Evolutionary conservation across 768 basidiomycete species (phyloP).

Genomic region (Xerocomus spinulosus): DNA sequence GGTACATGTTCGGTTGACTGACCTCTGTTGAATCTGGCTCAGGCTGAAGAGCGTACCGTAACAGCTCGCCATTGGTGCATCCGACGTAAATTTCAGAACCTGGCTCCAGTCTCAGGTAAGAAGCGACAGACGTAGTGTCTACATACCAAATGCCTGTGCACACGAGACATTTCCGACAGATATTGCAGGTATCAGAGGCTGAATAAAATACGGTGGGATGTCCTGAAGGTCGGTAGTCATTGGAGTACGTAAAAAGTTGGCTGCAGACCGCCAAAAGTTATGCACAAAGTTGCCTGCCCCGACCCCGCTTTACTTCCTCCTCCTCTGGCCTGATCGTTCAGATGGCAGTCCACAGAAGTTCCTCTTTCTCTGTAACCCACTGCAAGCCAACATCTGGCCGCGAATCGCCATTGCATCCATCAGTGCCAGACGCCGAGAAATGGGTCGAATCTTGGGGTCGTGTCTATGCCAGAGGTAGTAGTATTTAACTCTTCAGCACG

Average conservation of each 20-base stretch:
- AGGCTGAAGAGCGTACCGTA: constrained; percentile 71
- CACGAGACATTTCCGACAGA: constrained; percentile 31
- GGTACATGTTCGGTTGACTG: constrained; percentile 10
- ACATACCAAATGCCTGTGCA: constrained; percentile 55
- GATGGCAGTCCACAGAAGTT: constrained; percentile 14
- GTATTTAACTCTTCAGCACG: background rate
- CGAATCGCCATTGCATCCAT: constrained; percentile 17
- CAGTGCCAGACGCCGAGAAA: constrained; percentile 36
- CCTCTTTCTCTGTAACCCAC: constrained; percentile 17
- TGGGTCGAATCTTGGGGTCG: constrained; percentile 59
- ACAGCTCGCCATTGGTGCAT: constrained; percentile 76
- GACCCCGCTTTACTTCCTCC: constrained; percentile 7
- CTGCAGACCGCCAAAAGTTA: constrained; percentile 10
- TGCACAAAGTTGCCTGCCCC: constrained; percentile 7
- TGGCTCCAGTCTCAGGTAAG: constrained; percentile 25
- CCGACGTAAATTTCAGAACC: constrained; percentile 86
- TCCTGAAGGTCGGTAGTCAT: constrained; percentile 37
- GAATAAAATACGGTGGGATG: constrained; percentile 60
- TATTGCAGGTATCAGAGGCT: constrained; percentile 41
- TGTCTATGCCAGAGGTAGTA: constrained; percentile 53
- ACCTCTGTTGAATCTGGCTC: constrained; percentile 47
- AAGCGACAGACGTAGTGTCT: background rate
- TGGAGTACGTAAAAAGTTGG: constrained; percentile 16
- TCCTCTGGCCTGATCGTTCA: constrained; percentile 10
- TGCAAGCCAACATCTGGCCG: constrained; percentile 10